These are phyloP conservation scores for Solanum chacoense DNA, from an alignment of 305 asterid genomes.

Conservation along the genomic window DNA sequence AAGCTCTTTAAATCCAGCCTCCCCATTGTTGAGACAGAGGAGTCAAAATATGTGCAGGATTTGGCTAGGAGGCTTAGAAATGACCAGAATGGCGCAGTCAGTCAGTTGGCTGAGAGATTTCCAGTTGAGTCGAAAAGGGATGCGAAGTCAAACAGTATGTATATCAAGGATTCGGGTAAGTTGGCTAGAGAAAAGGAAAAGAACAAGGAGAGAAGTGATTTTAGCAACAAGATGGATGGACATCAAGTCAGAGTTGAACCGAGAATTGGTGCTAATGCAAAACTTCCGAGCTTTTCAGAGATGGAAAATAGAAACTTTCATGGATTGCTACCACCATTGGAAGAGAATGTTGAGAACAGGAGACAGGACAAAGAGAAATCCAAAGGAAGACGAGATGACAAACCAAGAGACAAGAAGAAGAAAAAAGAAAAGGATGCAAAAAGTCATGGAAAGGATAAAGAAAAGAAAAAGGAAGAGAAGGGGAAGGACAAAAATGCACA, in stretches of 20 bases:
- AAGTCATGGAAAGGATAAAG: conserved; percentile 25
- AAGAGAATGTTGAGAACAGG: conserved; percentile 20
- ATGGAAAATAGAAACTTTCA: conserved; percentile 22
- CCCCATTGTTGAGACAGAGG: conserved; percentile 8
- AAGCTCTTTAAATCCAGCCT: conserved; percentile 14
- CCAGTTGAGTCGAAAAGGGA: conserved; percentile 10
- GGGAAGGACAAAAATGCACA: conserved; percentile 19
- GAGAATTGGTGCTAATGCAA: conserved; percentile 26
- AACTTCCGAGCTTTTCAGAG: conserved; percentile 11
- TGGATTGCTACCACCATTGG: conserved; percentile 12
- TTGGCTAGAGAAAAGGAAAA: conserved; percentile 12
- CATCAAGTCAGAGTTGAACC: conserved; percentile 19
- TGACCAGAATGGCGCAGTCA: conserved; percentile 26
- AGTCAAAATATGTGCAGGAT: conserved; percentile 20
- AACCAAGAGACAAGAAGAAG: conserved; percentile 20
- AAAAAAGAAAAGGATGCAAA: conserved; percentile 25
- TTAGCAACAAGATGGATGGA: conserved; percentile 22
- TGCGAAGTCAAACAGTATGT: conserved; percentile 10
- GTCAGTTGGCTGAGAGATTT: conserved; percentile 24
- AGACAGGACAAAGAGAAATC: conserved; percentile 25
- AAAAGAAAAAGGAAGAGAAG: conserved; percentile 20
- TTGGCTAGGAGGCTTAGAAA: conserved; percentile 32
- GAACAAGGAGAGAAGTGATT: conserved; percentile 17
- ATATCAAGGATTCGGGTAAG: conserved; percentile 8
- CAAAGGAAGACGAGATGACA: conserved; percentile 12